A percentile compares a stretch with the other conserved stretches of the same genome.
Conservation (phyloP, 2,329 filamentous ascomycete genomes). For the Xylariaceae sp. region DNA sequence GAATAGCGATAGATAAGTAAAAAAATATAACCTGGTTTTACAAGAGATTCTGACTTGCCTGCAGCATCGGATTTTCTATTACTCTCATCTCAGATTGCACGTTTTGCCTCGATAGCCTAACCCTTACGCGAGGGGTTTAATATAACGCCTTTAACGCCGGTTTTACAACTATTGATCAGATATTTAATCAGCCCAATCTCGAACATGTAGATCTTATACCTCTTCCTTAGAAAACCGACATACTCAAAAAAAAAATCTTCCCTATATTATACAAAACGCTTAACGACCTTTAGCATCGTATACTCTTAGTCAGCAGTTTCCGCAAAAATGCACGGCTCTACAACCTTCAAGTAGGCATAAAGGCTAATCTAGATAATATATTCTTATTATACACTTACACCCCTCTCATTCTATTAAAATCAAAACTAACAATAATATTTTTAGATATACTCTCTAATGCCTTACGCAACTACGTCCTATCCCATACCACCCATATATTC, state of each 20-base stretch:
- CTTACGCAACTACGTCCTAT: too few relatives aligned
- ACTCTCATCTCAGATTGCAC: slow-evolving; percentile 4
- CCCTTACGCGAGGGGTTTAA: slow-evolving; percentile 1
- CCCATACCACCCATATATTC: too few relatives aligned
- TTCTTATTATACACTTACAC: neutral
- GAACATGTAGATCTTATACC: neutral
- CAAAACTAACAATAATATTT: too few relatives aligned
- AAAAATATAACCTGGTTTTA: neutral
- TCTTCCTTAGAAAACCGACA: neutral
- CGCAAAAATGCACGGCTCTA: neutral
- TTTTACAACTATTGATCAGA: slow-evolving; percentile 1
- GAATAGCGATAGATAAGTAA: neutral
- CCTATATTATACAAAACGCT: neutral
- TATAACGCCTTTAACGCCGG: slow-evolving; percentile 1
- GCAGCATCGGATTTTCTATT: slow-evolving; percentile 5
- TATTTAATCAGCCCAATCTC: neutral
- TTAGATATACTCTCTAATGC: too few relatives aligned
- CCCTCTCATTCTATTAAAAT: slow-evolving; percentile 1
- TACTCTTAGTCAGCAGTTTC: neutral
- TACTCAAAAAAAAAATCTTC: neutral
- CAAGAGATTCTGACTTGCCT: neutral
- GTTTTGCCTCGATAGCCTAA: slow-evolving; percentile 4
- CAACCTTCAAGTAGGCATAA: neutral
- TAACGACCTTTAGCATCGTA: neutral
- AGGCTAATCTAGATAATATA: neutral